Evolutionary conservation across 1,284 basidiomycete genomes (phyloP).

Genomic region (Pholiota adiposa): DNA sequence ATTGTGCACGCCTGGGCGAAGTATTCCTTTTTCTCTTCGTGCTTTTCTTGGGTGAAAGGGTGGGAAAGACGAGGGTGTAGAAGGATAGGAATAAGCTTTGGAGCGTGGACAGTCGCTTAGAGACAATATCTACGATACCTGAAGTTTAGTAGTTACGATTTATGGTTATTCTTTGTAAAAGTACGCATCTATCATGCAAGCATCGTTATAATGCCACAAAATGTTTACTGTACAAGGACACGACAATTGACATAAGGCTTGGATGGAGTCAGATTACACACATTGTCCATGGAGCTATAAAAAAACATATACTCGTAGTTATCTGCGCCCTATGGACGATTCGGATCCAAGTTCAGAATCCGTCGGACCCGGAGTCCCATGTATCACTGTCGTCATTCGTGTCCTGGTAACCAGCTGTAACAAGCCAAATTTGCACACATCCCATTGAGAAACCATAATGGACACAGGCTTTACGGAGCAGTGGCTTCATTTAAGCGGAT

Average conservation of each 20-base stretch:
- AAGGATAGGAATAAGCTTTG: background rate
- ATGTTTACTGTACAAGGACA: background rate
- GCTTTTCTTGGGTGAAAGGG: background rate
- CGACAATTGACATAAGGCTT: background rate
- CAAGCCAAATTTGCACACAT: conserved; percentile 1
- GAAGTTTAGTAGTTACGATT: background rate
- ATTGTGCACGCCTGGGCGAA: background rate
- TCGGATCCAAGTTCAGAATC: background rate
- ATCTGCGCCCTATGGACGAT: background rate
- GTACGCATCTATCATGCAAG: background rate
- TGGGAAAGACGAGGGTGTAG: background rate
- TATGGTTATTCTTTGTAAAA: background rate
- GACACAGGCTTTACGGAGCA: background rate
- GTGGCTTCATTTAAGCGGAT: conserved; percentile 16
- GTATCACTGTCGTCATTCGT: background rate
- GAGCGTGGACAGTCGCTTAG: conserved; percentile 6
- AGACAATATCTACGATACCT: conserved; percentile 10
- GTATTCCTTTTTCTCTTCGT: background rate
- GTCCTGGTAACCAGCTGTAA: conserved; percentile 1
- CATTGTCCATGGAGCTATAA: background rate
- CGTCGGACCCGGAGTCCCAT: conserved; percentile 3
- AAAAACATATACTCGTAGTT: background rate
- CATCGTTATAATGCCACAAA: background rate
- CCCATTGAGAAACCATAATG: background rate
- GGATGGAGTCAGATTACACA: background rate